Evolutionary conservation across 2,329 filamentous ascomycete genomes (phyloP).

Genomic region (Aspergillus pseudoglaucus): DNA sequence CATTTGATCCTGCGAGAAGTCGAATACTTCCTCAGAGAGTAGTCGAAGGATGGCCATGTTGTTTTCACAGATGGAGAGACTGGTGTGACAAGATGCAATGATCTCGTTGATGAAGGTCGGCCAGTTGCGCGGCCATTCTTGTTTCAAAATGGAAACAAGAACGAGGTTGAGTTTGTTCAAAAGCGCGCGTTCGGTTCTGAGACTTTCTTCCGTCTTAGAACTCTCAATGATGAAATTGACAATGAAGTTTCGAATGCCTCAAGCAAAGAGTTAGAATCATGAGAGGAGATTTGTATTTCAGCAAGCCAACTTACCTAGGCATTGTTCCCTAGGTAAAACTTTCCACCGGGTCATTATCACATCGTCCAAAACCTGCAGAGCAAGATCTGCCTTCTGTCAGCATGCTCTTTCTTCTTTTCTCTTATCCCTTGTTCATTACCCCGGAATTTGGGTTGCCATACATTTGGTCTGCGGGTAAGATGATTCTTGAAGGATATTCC

Average conservation of each 20-base stretch:
- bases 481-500: slow-evolving; percentile 90
- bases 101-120: slow-evolving; percentile 99
- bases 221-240: slow-evolving; percentile 97
- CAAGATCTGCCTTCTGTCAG: slow-evolving; percentile 61
- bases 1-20: slow-evolving; percentile 98
- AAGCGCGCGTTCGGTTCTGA: slow-evolving; percentile 77
- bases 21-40: slow-evolving; percentile 96
- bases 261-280: slow-evolving; percentile 13
- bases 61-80: slow-evolving; percentile 96
- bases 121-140: slow-evolving; percentile 99
- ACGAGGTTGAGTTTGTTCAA: slow-evolving; percentile 98
- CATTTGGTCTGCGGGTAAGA: slow-evolving; percentile 96
- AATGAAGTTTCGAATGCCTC: slow-evolving; percentile 97
- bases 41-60: slow-evolving; percentile 98
- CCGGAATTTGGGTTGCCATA: slow-evolving; percentile 40
- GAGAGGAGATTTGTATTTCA: not conserved
- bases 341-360: slow-evolving; percentile 99
- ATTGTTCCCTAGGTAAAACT: slow-evolving; percentile 90
- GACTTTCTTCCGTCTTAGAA: slow-evolving; percentile 80
- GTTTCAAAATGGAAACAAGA: slow-evolving; percentile 93
- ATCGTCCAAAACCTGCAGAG: slow-evolving; percentile 92
- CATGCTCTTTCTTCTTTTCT: slow-evolving; percentile 3
- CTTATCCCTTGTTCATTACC: not conserved
- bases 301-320: slow-evolving; percentile 59
- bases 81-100: slow-evolving; percentile 90